Conservation (phyloP, 2,329 filamentous ascomycete genomes). For the Cryphonectria japonica region DNA sequence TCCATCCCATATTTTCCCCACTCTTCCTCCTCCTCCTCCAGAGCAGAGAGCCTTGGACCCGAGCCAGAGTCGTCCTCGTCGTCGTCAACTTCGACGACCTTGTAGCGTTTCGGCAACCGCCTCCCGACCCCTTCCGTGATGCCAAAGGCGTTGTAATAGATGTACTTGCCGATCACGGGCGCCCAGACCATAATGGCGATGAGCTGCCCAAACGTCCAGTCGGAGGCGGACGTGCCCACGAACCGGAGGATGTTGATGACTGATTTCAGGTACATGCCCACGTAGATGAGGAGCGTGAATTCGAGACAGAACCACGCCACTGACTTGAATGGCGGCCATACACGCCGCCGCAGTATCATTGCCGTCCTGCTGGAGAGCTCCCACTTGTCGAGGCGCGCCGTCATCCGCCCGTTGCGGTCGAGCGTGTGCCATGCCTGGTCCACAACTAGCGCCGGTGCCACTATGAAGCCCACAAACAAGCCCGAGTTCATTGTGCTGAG, state of each 20-base stretch:
- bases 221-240: slow-evolving; percentile 22
- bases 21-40: background rate
- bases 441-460: slow-evolving; percentile 16
- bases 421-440: slow-evolving; percentile 22
- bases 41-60: background rate
- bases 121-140: slow-evolving; percentile 25
- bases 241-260: slow-evolving; percentile 25
- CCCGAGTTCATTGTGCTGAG: slow-evolving; percentile 21
- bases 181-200: slow-evolving; percentile 36
- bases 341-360: slow-evolving; percentile 21
- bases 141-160: slow-evolving; percentile 26
- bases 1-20: slow-evolving; percentile 10
- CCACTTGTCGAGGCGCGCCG: slow-evolving; percentile 14
- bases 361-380: slow-evolving; percentile 11
- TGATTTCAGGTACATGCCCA: slow-evolving; percentile 28
- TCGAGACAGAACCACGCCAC: slow-evolving; percentile 24
- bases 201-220: slow-evolving; percentile 36
- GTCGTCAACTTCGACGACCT: slow-evolving; percentile 20
- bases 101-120: slow-evolving; percentile 24
- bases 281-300: slow-evolving; percentile 27
- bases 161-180: slow-evolving; percentile 30
- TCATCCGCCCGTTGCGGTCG: slow-evolving; percentile 11
- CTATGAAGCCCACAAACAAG: slow-evolving; percentile 21
- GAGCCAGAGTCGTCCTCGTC: slow-evolving; percentile 6
- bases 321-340: slow-evolving; percentile 13